Base-by-base conservation (phyloP, 1,284 basidiomycete species). In the Stygiomarasmius scandens region DNA sequence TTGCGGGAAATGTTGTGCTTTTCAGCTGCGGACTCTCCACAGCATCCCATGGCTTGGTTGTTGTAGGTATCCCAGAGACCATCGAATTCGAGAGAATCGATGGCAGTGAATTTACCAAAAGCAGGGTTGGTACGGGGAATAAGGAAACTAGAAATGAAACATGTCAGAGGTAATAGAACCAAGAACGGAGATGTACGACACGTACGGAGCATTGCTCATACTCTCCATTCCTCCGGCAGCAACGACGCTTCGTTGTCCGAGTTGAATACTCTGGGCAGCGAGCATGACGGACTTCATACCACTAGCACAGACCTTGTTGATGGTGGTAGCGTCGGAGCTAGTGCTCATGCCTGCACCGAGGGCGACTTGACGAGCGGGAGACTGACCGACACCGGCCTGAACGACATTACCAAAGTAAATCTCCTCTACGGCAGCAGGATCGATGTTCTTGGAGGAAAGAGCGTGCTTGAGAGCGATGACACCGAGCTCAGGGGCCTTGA, bases 271-370 rank as follows among this genome's bases (percentile, higher is more conserved):
- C 77, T 98, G 96, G 38, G 93, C 84, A 54, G 94, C 97, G 63
- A 97, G 84, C 74, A 95, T 96, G 77, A 98, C 86, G 43, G 94
- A 82, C 78, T 99, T 98, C 81, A 99, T 82, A 55, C 96, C 97
- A 61, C 91, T 95, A 3, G 96, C 96, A 73, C 96, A 99, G 69
- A 99, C 93, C 76, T 98, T 97, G 85, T 99, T 99, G 79, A 99
- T 91, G 54, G 97, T 99, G 41, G 97, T 99, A 19, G 96, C 96
- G 77, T 99, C 97, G 36, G 95, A 95, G 60, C 83, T 82, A 22
- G 88, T 75, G 63, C 85, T 88, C 73, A 97, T 79, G 62, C 96
- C 96, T 27, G 95, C 84, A 60, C 79, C 83, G 64, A 98, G 89
- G 12, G 92, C 95, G 59, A 97, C 96, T 74, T 99, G 96, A 62